phyloP scores from a whole-genome alignment of 495 filamentous ascomycete species.

The Aspergillus wentii region DNA sequence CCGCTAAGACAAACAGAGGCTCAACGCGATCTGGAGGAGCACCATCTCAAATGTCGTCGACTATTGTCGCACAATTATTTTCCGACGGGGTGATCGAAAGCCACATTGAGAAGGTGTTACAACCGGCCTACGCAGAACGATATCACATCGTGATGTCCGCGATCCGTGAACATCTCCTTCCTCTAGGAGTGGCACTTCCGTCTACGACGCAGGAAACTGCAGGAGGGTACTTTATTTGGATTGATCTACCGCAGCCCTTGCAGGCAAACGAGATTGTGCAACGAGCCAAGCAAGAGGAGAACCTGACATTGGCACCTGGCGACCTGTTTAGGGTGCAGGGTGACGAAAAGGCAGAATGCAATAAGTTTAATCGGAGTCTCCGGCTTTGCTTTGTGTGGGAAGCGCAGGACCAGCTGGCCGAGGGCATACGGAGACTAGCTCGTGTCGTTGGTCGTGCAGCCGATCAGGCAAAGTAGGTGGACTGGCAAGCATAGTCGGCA shows the following conservation, averaged over 20 bases:
- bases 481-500: constrained; percentile 9
- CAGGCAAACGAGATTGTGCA: constrained; percentile 51
- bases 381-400: constrained; percentile 76
- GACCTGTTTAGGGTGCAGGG: constrained; percentile 62
- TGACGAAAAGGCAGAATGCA: constrained; percentile 34
- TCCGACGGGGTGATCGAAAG: constrained; percentile 41
- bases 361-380: constrained; percentile 49
- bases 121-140: constrained; percentile 51
- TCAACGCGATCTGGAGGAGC: constrained; percentile 69
- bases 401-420: constrained; percentile 57
- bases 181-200: constrained; percentile 51
- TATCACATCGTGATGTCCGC: constrained; percentile 49
- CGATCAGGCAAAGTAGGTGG: background rate
- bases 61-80: constrained; percentile 59
- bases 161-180: constrained; percentile 50
- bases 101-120: constrained; percentile 45
- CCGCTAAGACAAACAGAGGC: constrained; percentile 40
- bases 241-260: constrained; percentile 52
- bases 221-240: constrained; percentile 83
- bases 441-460: constrained; percentile 20
- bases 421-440: constrained; percentile 62
- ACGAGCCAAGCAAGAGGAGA: constrained; percentile 45
- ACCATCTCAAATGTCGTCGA: constrained; percentile 65
- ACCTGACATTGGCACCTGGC: constrained; percentile 61
- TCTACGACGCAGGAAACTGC: constrained; percentile 23